These are phyloP conservation scores for Tetraselmis striata DNA, from an alignment of 139 green algal species.

Conservation along the genomic window DNA sequence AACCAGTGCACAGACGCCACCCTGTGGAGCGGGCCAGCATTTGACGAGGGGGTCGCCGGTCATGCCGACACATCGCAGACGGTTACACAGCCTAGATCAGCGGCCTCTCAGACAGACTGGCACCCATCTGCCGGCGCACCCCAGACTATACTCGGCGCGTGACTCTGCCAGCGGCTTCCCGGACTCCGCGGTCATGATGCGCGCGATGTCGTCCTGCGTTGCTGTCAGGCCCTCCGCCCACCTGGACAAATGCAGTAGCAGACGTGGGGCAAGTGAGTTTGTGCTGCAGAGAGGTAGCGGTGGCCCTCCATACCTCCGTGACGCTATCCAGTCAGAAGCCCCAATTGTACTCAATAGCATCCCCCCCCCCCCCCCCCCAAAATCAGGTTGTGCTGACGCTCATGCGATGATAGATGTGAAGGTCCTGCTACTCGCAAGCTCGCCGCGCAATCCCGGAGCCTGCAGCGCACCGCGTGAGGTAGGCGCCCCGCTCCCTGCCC, in stretches of 20 bases:
- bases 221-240: constrained; percentile 77
- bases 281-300: not conserved
- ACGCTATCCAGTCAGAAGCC: not conserved
- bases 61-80: too few species aligned
- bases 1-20: constrained; percentile 84
- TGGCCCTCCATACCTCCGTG: not conserved
- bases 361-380: not conserved
- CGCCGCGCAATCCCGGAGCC: constrained; percentile 14
- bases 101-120: not conserved
- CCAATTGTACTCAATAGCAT: too few species aligned
- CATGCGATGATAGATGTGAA: not conserved
- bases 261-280: not conserved
- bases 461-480: constrained; percentile 52
- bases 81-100: too few species aligned
- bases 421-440: not conserved
- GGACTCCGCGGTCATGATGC: constrained; percentile 88
- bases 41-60: too few species aligned
- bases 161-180: constrained; percentile 91
- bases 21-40: too few species aligned
- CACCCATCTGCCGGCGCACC: constrained; percentile 26
- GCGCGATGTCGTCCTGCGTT: constrained; percentile 69
- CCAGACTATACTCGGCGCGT: constrained; percentile 62
- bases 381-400: not conserved
- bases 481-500: constrained; percentile 48
- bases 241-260: constrained; percentile 23